Conservation (phyloP, 2,329 filamentous ascomycete species). For the Leptographium galeiforme region DNA sequence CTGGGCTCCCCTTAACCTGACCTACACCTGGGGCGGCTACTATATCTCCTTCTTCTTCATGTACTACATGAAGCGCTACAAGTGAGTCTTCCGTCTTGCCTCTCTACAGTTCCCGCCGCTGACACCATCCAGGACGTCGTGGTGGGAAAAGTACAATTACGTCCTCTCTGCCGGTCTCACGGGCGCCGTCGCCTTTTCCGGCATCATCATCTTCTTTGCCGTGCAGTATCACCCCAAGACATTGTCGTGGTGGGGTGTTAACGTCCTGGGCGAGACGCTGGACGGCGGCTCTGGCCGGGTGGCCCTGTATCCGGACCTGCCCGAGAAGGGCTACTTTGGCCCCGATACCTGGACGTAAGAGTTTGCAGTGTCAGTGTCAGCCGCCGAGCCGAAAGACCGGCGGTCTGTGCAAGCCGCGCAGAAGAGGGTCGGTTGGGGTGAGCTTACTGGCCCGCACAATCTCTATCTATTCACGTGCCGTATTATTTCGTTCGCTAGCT, state of each 20-base stretch:
- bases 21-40: slow-evolving; percentile 10
- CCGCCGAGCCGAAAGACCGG: too few relatives aligned
- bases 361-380: too few relatives aligned
- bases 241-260: slow-evolving; percentile 9
- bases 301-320: neutral
- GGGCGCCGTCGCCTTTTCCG: slow-evolving; percentile 19
- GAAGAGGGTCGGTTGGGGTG: too few relatives aligned
- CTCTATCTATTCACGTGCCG: too few relatives aligned
- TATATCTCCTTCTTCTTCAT: slow-evolving; percentile 14
- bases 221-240: slow-evolving; percentile 4
- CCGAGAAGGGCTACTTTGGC: slow-evolving; percentile 6
- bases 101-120: too few relatives aligned
- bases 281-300: neutral
- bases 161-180: slow-evolving; percentile 18
- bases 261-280: neutral
- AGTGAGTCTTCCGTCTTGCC: neutral
- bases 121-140: slow-evolving; percentile 3
- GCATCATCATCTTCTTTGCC: slow-evolving; percentile 13
- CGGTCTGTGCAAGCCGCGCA: too few relatives aligned
- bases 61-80: slow-evolving; percentile 14
- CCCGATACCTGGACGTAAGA: neutral
- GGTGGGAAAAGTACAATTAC: slow-evolving; percentile 21
- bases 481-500: too few relatives aligned
- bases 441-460: too few relatives aligned
- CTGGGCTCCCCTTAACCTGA: slow-evolving; percentile 10